A percentile compares a stretch with the other conserved stretches of the same genome.
Evolutionary conservation across 192 early-diverging fungal species (phyloP).

Genomic region (Coemansia sp.): DNA sequence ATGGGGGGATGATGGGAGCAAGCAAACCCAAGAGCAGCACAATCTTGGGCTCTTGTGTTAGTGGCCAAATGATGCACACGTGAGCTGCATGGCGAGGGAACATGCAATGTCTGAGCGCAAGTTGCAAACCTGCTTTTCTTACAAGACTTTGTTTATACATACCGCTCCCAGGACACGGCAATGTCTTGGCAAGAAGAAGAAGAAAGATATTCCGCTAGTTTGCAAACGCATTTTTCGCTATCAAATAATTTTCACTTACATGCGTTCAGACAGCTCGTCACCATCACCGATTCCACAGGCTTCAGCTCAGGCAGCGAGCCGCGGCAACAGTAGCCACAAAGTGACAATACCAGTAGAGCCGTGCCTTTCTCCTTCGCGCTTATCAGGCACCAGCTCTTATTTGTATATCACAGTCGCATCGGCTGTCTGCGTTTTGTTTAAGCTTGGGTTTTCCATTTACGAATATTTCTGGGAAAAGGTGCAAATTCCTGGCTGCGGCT

Average conservation of each 20-base stretch:
- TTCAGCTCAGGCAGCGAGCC: background rate
- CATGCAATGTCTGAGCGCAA: background rate
- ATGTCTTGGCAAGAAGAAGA: background rate
- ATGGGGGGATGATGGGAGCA: no score
- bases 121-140: background rate
- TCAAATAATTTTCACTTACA: no score
- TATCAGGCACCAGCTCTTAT: background rate
- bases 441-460: background rate
- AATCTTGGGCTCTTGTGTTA: no score
- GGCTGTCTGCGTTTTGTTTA: background rate
- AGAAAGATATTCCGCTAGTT: no score
- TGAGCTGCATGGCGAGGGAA: background rate
- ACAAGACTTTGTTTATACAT: background rate
- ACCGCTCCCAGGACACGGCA: background rate
- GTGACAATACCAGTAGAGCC: background rate
- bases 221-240: no score
- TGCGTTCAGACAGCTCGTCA: background rate
- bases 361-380: background rate
- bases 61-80: background rate
- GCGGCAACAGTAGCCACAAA: background rate
- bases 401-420: background rate
- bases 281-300: background rate
- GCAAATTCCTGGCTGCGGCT: background rate
- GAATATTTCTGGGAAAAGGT: background rate
- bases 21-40: no score